phyloP scores from a whole-genome alignment of 2,329 filamentous ascomycete genomes.

The Aspergillus sp. region DNA sequence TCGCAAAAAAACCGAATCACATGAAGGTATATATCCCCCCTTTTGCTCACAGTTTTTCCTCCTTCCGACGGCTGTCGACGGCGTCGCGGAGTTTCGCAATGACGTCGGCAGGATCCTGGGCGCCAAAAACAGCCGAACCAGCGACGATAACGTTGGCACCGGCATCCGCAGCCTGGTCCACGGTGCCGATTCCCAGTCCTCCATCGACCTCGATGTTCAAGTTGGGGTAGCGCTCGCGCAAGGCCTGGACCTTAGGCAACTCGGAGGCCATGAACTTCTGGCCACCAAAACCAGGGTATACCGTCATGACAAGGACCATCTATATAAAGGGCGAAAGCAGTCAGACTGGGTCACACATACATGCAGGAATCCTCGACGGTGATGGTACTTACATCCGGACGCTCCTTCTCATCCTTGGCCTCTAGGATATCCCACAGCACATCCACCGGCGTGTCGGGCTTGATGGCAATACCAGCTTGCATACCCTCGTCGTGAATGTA shows the following conservation, averaged over 20 bases:
- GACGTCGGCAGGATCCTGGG: constrained; percentile 81
- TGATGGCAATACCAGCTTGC: constrained; percentile 91
- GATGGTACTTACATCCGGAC: constrained; percentile 73
- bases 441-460: constrained; percentile 86
- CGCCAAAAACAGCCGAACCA: constrained; percentile 92
- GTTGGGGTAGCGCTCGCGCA: constrained; percentile 81
- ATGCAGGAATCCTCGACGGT: neutral
- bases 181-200: constrained; percentile 81
- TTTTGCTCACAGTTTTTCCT: constrained; percentile 2
- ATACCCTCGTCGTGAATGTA: constrained; percentile 89
- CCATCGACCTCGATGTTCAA: constrained; percentile 98
- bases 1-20: constrained; percentile 2
- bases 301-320: constrained; percentile 99
- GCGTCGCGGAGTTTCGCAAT: constrained; percentile 77
- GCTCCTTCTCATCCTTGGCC: constrained; percentile 67
- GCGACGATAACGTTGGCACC: constrained; percentile 98
- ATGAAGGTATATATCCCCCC: neutral
- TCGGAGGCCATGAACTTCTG: constrained; percentile 98
- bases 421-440: constrained; percentile 91
- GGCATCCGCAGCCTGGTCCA: constrained; percentile 90
- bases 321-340: constrained; percentile 36
- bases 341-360: constrained; percentile 6
- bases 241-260: constrained; percentile 84
- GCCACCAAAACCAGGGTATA: constrained; percentile 93
- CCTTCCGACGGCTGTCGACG: constrained; percentile 63